Percentiles rank a stretch among this genome's conserved stretches.
Evolutionary conservation across 106 monocot genomes (phyloP).

Genomic region (Dendrobium nobile): DNA sequence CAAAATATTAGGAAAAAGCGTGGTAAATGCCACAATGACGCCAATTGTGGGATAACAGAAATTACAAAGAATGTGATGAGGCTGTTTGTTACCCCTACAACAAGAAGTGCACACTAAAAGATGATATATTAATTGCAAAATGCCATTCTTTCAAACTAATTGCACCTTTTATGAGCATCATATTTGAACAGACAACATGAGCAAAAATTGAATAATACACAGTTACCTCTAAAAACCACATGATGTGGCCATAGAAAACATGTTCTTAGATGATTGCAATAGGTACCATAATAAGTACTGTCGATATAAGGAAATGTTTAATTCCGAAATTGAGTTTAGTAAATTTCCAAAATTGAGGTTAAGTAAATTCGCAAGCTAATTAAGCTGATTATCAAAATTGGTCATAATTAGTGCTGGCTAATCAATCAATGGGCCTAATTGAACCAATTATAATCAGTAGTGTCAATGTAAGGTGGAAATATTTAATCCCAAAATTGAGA

Average conservation of each 20-base stretch:
- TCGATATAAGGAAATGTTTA: neutral
- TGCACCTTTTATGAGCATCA: neutral
- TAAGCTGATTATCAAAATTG: neutral
- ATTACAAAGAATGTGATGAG: neutral
- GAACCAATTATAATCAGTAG: neutral
- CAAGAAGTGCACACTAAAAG: neutral
- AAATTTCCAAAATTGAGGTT: neutral
- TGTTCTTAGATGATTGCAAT: neutral
- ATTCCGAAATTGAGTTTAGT: too few species aligned
- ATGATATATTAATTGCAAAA: neutral
- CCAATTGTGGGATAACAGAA: neutral
- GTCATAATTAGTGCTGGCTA: neutral
- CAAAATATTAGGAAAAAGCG: neutral
- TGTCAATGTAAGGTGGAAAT: neutral
- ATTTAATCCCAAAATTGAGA: neutral
- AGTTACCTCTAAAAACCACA: neutral
- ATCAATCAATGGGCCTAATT: neutral
- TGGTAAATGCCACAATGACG: neutral
- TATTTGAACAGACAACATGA: neutral
- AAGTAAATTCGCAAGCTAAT: neutral
- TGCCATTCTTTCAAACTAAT: neutral
- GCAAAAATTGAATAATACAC: neutral
- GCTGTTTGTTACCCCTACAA: neutral
- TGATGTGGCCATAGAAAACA: neutral
- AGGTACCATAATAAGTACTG: neutral